Evolutionary conservation across 2,329 filamentous ascomycete species (phyloP), one percentile per base, ranked within the genome.

Genomic region (Niveomyces coronatus): DNA sequence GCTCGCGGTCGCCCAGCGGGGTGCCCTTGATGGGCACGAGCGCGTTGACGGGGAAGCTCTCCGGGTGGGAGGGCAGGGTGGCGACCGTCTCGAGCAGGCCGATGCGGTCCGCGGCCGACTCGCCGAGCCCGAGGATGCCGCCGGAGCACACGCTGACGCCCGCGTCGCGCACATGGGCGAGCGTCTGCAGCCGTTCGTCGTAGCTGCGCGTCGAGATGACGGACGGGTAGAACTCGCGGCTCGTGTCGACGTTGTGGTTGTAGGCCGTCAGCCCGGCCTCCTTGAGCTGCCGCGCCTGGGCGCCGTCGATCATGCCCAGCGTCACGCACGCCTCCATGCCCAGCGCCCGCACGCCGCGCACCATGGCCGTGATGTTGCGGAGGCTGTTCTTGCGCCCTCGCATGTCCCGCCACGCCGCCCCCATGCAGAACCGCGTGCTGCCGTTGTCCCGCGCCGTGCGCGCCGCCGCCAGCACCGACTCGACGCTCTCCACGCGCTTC

Each of bases 271-370:
- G 62, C 0, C 87, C 87, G 0, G 86, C 87, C 2, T 77, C 76
- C 55, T 86, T 87, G 47, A 94, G 71, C 63, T 91, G 83, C 53
- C 74, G 74, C 19, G 87, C 87, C 65, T 94, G 86, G 47, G 70
- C 67, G 5, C 68, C 71, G 58, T 94, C 85, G 50, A 94, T 86
- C 87, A 94, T 94, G 49, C 87, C 87, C 15, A 94, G 71, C 2
- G 87, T 94, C n/a, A 94, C 87, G 57, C 87, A 94, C 7, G 79
- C 80, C 60, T 94, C 87, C 84, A 94, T 89, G 33, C 80, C 84
- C 71, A 94, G 71, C 1, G 62, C 80, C 18, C 81, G 72, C 15
- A 94, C 85, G 1, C 86, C 86, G 40, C 76, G 70, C 4, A 94
- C 77, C 87, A 94, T 94, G 37, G 74, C 76, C 53, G 84, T 84